A percentile compares a stretch with the other conserved stretches of the same genome.
Conservation (phyloP, 352 stramenopile genomes). For the Peronospora destructor region DNA sequence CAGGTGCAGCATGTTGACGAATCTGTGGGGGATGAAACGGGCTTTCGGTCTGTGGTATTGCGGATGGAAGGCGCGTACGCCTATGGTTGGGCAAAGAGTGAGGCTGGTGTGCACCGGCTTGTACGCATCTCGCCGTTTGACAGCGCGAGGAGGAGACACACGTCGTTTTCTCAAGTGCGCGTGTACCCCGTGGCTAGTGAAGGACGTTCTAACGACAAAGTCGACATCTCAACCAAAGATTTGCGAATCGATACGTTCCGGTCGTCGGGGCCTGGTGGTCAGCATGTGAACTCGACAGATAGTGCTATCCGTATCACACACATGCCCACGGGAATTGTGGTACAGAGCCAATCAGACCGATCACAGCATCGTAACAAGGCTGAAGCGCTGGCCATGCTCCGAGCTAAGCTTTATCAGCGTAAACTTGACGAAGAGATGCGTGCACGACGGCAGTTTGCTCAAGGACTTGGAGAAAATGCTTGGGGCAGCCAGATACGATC, state of each 20-base stretch:
- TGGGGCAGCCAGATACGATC: constrained; percentile 92
- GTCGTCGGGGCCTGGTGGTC: constrained; percentile 88
- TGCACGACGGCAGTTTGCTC: constrained; percentile 45
- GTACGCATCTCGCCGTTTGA: constrained; percentile 95
- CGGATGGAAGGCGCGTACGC: constrained; percentile 62
- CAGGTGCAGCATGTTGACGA: constrained; percentile 85
- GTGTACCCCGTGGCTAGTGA: constrained; percentile 58
- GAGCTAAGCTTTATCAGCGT: constrained; percentile 64
- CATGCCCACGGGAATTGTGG: constrained; percentile 88
- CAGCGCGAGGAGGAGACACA: constrained; percentile 88
- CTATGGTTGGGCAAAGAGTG: constrained; percentile 90
- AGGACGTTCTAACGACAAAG: constrained; percentile 21
- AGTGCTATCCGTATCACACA: constrained; percentile 95
- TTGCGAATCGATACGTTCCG: constrained; percentile 93
- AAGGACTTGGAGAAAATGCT: constrained; percentile 66
- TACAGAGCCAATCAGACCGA: constrained; percentile 92
- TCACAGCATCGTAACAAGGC: constrained; percentile 93
- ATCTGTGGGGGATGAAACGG: constrained; percentile 65
- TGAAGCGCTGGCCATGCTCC: constrained; percentile 84
- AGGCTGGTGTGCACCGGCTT: constrained; percentile 93
- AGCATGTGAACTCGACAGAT: constrained; percentile 98
- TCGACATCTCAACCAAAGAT: constrained; percentile 76
- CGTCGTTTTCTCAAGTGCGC: constrained; percentile 90
- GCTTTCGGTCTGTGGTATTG: constrained; percentile 57
- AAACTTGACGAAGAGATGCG: constrained; percentile 48